Conservation (phyloP, 345 rosid genomes). For the Dipteronia sinensis region DNA sequence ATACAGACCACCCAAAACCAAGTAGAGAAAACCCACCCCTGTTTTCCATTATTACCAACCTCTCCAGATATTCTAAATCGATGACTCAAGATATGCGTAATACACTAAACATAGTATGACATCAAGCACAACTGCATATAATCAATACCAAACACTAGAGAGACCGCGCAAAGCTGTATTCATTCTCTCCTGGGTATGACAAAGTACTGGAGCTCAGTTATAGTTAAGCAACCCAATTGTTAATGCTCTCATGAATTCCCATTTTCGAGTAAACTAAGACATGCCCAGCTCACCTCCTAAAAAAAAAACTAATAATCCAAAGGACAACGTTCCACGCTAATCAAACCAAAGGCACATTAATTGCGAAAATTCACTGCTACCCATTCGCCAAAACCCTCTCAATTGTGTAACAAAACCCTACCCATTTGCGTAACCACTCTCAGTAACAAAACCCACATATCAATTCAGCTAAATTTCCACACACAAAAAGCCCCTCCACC, state of each 20-base stretch:
- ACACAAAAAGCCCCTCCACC: background rate
- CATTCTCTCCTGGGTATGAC: background rate
- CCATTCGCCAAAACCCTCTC: conserved; percentile 13
- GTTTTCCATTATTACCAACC: background rate
- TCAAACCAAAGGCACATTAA: conserved; percentile 28
- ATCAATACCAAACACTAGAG: background rate
- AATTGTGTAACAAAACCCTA: conserved; percentile 1
- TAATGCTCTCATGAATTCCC: conserved; percentile 18
- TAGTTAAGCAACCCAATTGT: conserved; percentile 18
- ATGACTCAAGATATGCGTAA: background rate
- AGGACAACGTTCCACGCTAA: conserved; percentile 8
- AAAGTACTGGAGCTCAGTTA: conserved; percentile 1
- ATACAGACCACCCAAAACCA: background rate
- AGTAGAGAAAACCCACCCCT: background rate
- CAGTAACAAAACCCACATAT: conserved; percentile 20
- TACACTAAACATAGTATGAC: background rate
- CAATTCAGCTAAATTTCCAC: conserved; percentile 18
- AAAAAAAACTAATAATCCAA: background rate
- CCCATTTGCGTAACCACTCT: background rate
- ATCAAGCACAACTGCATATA: background rate
- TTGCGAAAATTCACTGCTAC: conserved; percentile 22
- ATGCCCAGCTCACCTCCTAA: conserved; percentile 13
- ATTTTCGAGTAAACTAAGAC: conserved; percentile 10
- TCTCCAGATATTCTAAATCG: background rate
- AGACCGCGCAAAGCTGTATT: background rate